These are phyloP conservation scores for Alternaria solani DNA, from an alignment of 2,329 filamentous ascomycete genomes.

Conservation along the genomic window DNA sequence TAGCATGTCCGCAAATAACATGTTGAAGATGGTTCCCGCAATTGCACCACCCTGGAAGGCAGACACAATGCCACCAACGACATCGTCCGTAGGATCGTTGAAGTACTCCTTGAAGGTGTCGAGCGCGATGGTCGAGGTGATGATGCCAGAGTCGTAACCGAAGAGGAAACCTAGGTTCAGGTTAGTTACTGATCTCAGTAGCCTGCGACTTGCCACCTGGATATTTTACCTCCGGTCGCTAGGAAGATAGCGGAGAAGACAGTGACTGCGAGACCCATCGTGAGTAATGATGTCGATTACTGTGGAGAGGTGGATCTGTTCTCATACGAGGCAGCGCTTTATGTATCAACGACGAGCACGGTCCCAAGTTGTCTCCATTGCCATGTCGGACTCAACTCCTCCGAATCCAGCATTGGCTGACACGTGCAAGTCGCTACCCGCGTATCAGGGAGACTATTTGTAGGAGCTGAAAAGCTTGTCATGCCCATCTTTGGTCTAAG, in stretches of 20 bases:
- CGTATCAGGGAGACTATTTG: neutral
- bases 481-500: no score
- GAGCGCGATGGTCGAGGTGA: conserved; percentile 43
- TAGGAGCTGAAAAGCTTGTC: no score
- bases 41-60: conserved; percentile 49
- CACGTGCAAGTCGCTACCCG: neutral
- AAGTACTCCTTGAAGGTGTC: conserved; percentile 41
- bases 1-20: conserved; percentile 6
- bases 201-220: neutral
- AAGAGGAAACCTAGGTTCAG: conserved; percentile 29
- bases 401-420: neutral
- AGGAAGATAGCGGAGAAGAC: conserved; percentile 31
- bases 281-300: conserved; percentile 8
- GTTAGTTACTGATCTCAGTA: neutral
- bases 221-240: conserved; percentile 22
- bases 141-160: conserved; percentile 47
- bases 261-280: conserved; percentile 27
- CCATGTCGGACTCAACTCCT: neutral
- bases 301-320: conserved; percentile 1
- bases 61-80: conserved; percentile 47
- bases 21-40: conserved; percentile 39
- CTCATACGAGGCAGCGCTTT: neutral
- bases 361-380: neutral
- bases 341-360: no score
- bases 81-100: conserved; percentile 31